Base-by-base conservation (phyloP, 768 basidiomycete species). In the Daedaleopsis nitida region DNA sequence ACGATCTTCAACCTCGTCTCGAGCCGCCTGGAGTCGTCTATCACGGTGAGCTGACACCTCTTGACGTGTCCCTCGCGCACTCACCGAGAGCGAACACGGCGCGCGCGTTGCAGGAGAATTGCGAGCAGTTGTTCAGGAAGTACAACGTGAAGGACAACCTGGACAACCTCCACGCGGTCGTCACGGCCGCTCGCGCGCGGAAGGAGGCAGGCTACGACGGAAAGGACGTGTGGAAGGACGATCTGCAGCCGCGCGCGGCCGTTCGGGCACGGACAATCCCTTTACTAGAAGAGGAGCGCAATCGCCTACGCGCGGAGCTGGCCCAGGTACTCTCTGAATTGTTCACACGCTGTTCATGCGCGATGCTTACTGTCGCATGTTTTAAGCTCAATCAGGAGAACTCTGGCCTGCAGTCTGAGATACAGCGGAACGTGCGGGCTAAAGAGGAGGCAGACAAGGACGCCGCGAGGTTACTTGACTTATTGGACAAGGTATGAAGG, bases 61-160 rank as follows among this genome's bases (percentile, higher is more conserved):
- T 2, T 57, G 35, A 23, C n/a, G 35, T 34, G n/a, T n/a, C 34
- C 23, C 47, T 57, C 1, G 9, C 11, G 17, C 48, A 3, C 17
- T 42, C 5, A 42, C 17, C 27, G 27, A 32, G 27, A 17, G 39
- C 11, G 37, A 21, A 47, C 13, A n/a, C 17, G 3, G 9, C 23
- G 2, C 16, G 9, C 23, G 2, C 16, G 14, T 55, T 13, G 24
- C 39, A 91, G 89, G 81, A 82, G 39, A 83, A 86, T 62, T 80
- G 88, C 43, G 87, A 91, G 54, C 81, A 85, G 39, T 63, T 92
- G n/a, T 87, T 91, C 70, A 82, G 78, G 32, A 82, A 87, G 57
- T 87, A 88, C 67, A 78, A 83, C 53, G 85, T 89, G 1, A 83
- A 84, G 64, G 85, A 87, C 48, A 87, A 84, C 64, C 81, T 92